Percentiles rank a stretch among this genome's conserved stretches.
Conservation (phyloP, 306 rosid species). For the Astragalus membranaceus region DNA sequence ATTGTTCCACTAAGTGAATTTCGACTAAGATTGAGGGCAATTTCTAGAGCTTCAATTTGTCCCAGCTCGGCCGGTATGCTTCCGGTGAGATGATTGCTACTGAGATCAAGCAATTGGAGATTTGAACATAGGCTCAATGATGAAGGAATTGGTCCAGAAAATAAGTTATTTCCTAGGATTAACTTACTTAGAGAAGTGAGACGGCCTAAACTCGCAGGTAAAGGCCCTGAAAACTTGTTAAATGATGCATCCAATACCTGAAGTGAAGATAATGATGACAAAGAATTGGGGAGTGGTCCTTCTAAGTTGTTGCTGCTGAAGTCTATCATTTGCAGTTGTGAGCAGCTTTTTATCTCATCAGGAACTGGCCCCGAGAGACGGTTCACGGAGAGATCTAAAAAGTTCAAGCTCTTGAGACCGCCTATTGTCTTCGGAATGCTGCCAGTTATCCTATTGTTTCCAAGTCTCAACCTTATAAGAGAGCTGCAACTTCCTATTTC, state of each 20-base stretch:
- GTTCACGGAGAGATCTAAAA: conserved; percentile 73
- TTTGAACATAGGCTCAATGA: conserved; percentile 60
- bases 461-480: conserved; percentile 73
- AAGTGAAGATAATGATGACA: conserved; percentile 61
- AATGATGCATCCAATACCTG: conserved; percentile 77
- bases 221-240: conserved; percentile 53
- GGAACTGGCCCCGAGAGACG: conserved; percentile 69
- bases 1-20: conserved; percentile 62
- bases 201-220: conserved; percentile 63
- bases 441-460: conserved; percentile 65
- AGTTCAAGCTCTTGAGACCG: conserved; percentile 51
- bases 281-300: conserved; percentile 54
- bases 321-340: conserved; percentile 79
- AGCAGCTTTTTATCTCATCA: conserved; percentile 70
- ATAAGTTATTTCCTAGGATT: conserved; percentile 54
- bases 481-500: conserved; percentile 78
- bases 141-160: conserved; percentile 72
- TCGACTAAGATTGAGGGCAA: conserved; percentile 78
- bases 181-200: conserved; percentile 67
- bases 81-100: conserved; percentile 67
- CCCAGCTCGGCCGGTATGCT: conserved; percentile 63
- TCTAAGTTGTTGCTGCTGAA: conserved; percentile 56
- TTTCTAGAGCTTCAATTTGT: conserved; percentile 59
- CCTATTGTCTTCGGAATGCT: conserved; percentile 68
- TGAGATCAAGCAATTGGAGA: conserved; percentile 89